Conservation (phyloP, 805 yeast genomes). For the Candida takata region DNA sequence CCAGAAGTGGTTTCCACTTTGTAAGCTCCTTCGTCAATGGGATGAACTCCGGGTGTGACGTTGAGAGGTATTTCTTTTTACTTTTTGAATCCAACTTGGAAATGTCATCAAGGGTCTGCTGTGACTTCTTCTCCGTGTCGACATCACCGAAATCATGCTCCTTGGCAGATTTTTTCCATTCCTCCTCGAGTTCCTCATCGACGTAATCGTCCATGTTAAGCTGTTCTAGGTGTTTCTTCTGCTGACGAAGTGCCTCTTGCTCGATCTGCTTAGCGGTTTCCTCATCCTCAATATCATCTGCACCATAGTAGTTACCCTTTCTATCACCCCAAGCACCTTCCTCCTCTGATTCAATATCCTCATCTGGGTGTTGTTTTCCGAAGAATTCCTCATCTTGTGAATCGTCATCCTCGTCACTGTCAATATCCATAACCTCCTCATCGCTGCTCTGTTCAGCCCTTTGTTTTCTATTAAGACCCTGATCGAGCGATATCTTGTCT, state of each 20-base stretch:
- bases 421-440: slow-evolving; percentile 43
- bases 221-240: slow-evolving; percentile 71
- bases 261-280: slow-evolving; percentile 74
- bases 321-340: slow-evolving; percentile 42
- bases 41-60: slow-evolving; percentile 74
- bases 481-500: slow-evolving; percentile 49
- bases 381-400: slow-evolving; percentile 26
- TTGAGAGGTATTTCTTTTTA: slow-evolving; percentile 45
- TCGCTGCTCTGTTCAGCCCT: slow-evolving; percentile 41
- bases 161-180: slow-evolving; percentile 62
- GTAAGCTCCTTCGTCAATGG: slow-evolving; percentile 65
- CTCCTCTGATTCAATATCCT: slow-evolving; percentile 28
- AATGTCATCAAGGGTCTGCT: slow-evolving; percentile 36
- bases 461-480: slow-evolving; percentile 33
- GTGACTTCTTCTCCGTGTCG: slow-evolving; percentile 23
- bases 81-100: slow-evolving; percentile 45
- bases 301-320: slow-evolving; percentile 44
- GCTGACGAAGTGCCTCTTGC: slow-evolving; percentile 81
- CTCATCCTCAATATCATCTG: slow-evolving; percentile 48
- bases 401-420: slow-evolving; percentile 26
- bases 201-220: slow-evolving; percentile 67
- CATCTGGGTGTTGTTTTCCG: slow-evolving; percentile 27
- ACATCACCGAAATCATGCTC: slow-evolving; percentile 36
- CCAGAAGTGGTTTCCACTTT: slow-evolving; percentile 35
- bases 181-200: slow-evolving; percentile 73